Conservation (phyloP, 2,329 filamentous ascomycete species). For the Dryadomyces quercus-mongolicae region DNA sequence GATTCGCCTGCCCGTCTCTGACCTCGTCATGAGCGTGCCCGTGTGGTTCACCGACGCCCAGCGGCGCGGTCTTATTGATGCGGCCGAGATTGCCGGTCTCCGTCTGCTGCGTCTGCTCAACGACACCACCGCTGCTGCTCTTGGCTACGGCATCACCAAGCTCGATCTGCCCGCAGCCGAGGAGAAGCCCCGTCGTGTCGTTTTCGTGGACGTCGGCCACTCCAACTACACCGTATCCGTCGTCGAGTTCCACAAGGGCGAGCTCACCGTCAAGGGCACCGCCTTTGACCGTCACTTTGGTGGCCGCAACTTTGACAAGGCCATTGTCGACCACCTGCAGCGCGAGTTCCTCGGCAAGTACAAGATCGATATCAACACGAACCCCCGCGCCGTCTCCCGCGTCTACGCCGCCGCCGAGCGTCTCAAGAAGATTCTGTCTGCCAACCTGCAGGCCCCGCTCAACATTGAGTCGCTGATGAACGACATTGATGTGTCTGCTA, state of each 20-base stretch:
- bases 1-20: slow-evolving; percentile 80
- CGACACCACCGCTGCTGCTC: slow-evolving; percentile 89
- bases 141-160: slow-evolving; percentile 98
- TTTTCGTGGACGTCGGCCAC: slow-evolving; percentile 91
- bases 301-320: slow-evolving; percentile 94
- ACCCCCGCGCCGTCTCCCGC: slow-evolving; percentile 80
- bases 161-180: slow-evolving; percentile 78
- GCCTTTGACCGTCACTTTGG: slow-evolving; percentile 93
- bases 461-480: slow-evolving; percentile 99
- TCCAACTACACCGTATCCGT: slow-evolving; percentile 91
- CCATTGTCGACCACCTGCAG: slow-evolving; percentile 85
- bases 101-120: slow-evolving; percentile 93
- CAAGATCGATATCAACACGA: slow-evolving; percentile 88
- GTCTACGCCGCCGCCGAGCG: slow-evolving; percentile 86
- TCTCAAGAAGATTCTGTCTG: slow-evolving; percentile 95
- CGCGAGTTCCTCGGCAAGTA: slow-evolving; percentile 96
- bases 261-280: slow-evolving; percentile 85
- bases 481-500: slow-evolving; percentile 77
- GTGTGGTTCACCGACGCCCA: slow-evolving; percentile 96
- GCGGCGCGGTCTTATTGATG: slow-evolving; percentile 79
- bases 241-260: slow-evolving; percentile 94
- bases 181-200: slow-evolving; percentile 83
- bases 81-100: slow-evolving; percentile 83
- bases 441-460: slow-evolving; percentile 82
- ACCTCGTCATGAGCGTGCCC: slow-evolving; percentile 88